These are phyloP conservation scores for Symbiodinium natans DNA, from an alignment of 73 alveolate genomes.

Conservation along the genomic window DNA sequence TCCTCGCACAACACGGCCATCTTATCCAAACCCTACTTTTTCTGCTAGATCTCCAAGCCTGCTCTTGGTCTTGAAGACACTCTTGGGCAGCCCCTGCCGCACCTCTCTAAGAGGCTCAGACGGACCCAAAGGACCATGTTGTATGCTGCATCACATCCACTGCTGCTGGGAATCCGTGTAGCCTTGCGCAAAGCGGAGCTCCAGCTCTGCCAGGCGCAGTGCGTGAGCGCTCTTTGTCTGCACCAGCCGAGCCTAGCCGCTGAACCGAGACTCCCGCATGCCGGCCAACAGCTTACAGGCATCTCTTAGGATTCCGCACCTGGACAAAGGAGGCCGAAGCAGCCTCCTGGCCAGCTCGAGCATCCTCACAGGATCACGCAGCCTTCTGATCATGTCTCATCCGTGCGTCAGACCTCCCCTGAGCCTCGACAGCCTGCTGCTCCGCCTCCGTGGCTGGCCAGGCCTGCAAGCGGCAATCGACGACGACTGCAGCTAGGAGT, in stretches of 20 bases:
- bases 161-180: not conserved
- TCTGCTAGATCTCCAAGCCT: conserved; percentile 15
- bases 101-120: too few relatives aligned
- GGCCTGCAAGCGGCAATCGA: not conserved
- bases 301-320: not conserved
- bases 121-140: not conserved
- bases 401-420: not conserved
- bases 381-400: not conserved
- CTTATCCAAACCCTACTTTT: too few relatives aligned
- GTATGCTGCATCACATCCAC: not conserved
- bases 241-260: conserved; percentile 8
- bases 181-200: conserved; percentile 51
- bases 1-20: not conserved
- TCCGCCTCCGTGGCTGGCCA: conserved; percentile 58
- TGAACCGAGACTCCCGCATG: too few relatives aligned
- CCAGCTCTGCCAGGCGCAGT: conserved; percentile 55
- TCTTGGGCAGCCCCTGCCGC: conserved; percentile 56
- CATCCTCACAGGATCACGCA: not conserved
- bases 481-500: not conserved
- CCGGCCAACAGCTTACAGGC: too few relatives aligned
- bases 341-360: not conserved
- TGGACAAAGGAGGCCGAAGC: not conserved
- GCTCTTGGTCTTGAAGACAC: conserved; percentile 42
- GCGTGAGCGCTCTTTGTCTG: conserved; percentile 48
- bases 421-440: conserved; percentile 46